Conservation (phyloP, 768 basidiomycete species). For the Termitomyces sp. region DNA sequence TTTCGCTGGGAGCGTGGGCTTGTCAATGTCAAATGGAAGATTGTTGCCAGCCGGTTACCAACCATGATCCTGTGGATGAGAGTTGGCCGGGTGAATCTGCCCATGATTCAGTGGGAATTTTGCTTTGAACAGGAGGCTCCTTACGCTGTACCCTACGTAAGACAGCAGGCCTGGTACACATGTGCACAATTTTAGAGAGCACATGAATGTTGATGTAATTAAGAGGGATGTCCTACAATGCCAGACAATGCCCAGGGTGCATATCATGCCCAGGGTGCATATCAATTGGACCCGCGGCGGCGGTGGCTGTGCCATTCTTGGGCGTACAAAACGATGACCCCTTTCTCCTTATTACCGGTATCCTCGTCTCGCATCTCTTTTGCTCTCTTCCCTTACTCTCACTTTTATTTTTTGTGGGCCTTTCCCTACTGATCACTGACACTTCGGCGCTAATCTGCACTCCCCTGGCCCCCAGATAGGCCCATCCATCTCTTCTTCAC, state of each 20-base stretch:
- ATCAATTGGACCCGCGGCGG: slow-evolving; percentile 11
- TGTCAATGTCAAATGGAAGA: slow-evolving; percentile 18
- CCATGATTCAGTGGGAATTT: not conserved
- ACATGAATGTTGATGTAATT: slow-evolving; percentile 10
- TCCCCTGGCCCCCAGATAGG: slow-evolving; percentile 6
- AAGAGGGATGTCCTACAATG: not conserved
- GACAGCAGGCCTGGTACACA: not conserved
- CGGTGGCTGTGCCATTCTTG: slow-evolving; percentile 17
- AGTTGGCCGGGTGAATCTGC: not conserved
- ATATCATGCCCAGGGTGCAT: not conserved
- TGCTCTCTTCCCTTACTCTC: slow-evolving; percentile 12
- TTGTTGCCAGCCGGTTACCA: slow-evolving; percentile 14
- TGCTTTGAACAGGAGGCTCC: not conserved
- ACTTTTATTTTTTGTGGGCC: slow-evolving; percentile 15
- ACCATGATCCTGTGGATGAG: not conserved
- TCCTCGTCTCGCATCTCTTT: slow-evolving; percentile 13
- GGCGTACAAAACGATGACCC: slow-evolving; percentile 13
- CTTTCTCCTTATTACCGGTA: slow-evolving; percentile 11
- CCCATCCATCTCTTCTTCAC: slow-evolving; percentile 11
- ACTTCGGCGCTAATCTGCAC: not conserved
- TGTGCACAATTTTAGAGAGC: slow-evolving; percentile 4
- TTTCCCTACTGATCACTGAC: slow-evolving; percentile 14
- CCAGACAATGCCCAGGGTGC: not conserved
- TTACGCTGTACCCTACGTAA: not conserved
- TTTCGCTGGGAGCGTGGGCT: not conserved